Percentiles rank a stretch among this genome's conserved stretches.
Evolutionary conservation across 1,284 basidiomycete species (phyloP).

Genomic region (Stereum hirsutum): DNA sequence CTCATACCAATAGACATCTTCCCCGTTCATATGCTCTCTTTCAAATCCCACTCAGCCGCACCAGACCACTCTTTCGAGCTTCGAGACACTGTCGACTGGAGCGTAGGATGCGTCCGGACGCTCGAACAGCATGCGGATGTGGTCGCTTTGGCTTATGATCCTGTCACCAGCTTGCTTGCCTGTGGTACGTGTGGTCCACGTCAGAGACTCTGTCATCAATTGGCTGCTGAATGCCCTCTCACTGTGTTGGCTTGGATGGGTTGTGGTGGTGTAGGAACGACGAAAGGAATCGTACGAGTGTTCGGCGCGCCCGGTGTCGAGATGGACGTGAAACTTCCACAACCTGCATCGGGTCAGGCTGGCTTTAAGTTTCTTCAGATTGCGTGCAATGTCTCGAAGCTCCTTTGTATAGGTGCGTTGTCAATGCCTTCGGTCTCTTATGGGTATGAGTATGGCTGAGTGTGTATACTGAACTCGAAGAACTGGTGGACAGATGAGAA

Average conservation of each 20-base stretch:
- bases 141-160: constrained; percentile 59
- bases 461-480: no score
- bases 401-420: constrained; percentile 55
- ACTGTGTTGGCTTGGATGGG: no score
- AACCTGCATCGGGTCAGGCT: constrained; percentile 30
- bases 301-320: constrained; percentile 62
- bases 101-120: constrained; percentile 34
- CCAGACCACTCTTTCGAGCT: constrained; percentile 47
- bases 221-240: constrained; percentile 2
- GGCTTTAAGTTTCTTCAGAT: constrained; percentile 63
- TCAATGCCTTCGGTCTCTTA: background rate
- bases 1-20: no score
- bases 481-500: no score
- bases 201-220: background rate
- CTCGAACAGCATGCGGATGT: constrained; percentile 48
- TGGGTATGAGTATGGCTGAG: background rate
- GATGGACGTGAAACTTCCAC: constrained; percentile 37
- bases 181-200: constrained; percentile 38
- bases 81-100: constrained; percentile 49
- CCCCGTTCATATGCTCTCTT: constrained; percentile 1
- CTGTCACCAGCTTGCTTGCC: constrained; percentile 66
- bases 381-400: constrained; percentile 42
- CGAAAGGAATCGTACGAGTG: constrained; percentile 46
- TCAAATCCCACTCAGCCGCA: constrained; percentile 9
- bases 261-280: constrained; percentile 60